phyloP scores from a whole-genome alignment of 108 stramenopile species.

The Aurantiochytrium sp. region DNA sequence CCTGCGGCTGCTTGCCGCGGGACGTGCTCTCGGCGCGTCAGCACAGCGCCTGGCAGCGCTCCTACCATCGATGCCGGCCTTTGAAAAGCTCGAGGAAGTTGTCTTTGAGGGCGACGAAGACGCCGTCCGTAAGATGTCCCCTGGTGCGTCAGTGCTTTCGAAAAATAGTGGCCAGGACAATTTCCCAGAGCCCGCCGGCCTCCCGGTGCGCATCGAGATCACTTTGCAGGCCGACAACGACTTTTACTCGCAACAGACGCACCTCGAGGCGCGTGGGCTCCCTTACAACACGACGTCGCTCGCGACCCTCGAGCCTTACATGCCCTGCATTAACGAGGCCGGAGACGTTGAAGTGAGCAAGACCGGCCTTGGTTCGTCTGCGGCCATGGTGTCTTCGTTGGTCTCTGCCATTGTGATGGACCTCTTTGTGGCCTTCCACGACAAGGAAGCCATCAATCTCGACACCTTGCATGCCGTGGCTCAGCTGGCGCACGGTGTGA shows the following conservation, averaged over 20 bases:
- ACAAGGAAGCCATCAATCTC: conserved; percentile 34
- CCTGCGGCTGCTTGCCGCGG: not conserved
- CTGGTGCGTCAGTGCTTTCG: not conserved
- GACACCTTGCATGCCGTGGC: conserved; percentile 67
- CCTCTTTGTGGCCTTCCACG: conserved; percentile 28
- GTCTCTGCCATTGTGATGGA: conserved; percentile 59
- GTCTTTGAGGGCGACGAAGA: not conserved
- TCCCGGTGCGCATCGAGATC: conserved; percentile 41
- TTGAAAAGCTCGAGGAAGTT: conserved; percentile 33
- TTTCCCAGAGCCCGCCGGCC: not conserved
- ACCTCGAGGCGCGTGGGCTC: conserved; percentile 45
- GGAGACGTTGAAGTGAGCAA: conserved; percentile 45
- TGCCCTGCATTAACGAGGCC: conserved; percentile 57
- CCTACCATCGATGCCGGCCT: conserved; percentile 63
- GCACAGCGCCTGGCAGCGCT: conserved; percentile 39
- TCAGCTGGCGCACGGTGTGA: conserved; percentile 81
- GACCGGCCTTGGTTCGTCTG: conserved; percentile 85
- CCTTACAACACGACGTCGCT: conserved; percentile 59
- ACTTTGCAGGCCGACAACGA: conserved; percentile 86
- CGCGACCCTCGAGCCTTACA: conserved; percentile 59
- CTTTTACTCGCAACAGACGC: conserved; percentile 78
- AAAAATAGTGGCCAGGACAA: conserved; percentile 24
- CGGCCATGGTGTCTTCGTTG: conserved; percentile 76
- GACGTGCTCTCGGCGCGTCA: not conserved
- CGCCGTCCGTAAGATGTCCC: not conserved